Base-by-base conservation (phyloP, 164 flowering plant genomes). In the Nymphaea colorata region DNA sequence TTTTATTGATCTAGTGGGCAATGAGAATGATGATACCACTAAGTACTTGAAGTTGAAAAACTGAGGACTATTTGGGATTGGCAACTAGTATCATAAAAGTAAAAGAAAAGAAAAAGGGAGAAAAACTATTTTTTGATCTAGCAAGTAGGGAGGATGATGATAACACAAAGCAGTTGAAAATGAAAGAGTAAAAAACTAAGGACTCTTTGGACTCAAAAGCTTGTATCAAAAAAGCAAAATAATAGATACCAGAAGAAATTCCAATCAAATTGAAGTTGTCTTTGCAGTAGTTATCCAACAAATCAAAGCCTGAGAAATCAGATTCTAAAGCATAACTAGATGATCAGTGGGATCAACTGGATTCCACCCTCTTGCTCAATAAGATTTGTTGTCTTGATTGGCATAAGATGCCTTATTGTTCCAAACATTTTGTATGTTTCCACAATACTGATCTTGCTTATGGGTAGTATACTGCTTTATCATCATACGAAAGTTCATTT, bases 291-390 rank as follows among this genome's bases (percentile, higher is more conserved):
- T 64, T 63, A 0, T 84, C 76, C 69, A 77, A 72, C 44, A 69
- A 63, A 44, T 76, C 72, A 41, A 74, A 77, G n/a, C 8, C 25
- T 17, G 81, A 76, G 71, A 82, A 81, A 65, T 63, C 87, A 41
- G 86, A 81, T 4, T 60, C 6, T 15, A 90, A 86, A 64, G 72
- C 66, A 53, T 80, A 76, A 18, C 0, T 76, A 62, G 84, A 82
- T 42, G 18, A 62, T 18, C 72, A 86, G 15, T 87, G 89, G 85
- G 60, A 44, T 17, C 82, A 84, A 59, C 57, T 83, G 51, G 78
- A 80, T 17, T 77, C 83, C 66, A 81, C 70, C 42, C 71, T 78
- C 42, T 44, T n/a, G 36, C 72, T 72, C 41, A 42, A 60, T 42
- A 79, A 78, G 62, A 71, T 80, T 47, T 80, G 77, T 62, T 69